Conservation (phyloP, 2,329 filamentous ascomycete species). For the Curvularia eragrostidis region DNA sequence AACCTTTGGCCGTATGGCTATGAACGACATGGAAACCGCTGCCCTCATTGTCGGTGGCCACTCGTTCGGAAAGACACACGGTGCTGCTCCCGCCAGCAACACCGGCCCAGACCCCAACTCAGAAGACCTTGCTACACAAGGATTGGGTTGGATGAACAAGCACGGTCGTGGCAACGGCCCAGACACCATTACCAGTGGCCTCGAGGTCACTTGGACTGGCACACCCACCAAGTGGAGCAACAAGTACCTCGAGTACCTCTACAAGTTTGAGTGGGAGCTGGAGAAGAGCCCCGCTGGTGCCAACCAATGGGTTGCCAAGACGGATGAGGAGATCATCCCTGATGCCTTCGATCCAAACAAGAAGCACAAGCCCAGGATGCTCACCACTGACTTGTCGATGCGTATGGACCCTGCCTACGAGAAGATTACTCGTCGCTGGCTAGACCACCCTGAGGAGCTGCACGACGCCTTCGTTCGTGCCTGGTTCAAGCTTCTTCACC, state of each 20-base stretch:
- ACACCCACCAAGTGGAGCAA: conserved; percentile 80
- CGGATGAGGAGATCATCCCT: conserved; percentile 70
- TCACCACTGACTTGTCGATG: conserved; percentile 76
- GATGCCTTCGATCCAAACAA: conserved; percentile 72
- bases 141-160: conserved; percentile 74
- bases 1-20: conserved; percentile 80
- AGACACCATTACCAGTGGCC: conserved; percentile 75
- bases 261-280: conserved; percentile 79
- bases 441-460: conserved; percentile 72
- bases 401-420: conserved; percentile 75
- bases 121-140: conserved; percentile 69
- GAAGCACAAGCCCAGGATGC: conserved; percentile 78
- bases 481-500: conserved; percentile 85
- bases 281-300: conserved; percentile 77
- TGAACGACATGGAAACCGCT: conserved; percentile 83
- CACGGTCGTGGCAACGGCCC: conserved; percentile 71
- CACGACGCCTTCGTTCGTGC: conserved; percentile 73
- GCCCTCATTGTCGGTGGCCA: conserved; percentile 81
- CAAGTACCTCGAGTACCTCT: conserved; percentile 76
- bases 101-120: conserved; percentile 72
- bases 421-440: conserved; percentile 76
- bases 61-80: conserved; percentile 82
- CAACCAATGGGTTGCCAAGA: conserved; percentile 78
- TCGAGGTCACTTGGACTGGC: conserved; percentile 81
- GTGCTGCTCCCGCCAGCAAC: conserved; percentile 68